Percentiles rank a stretch among this genome's conserved stretches.
phyloP scores from a whole-genome alignment of 208 protist species.

The Leishmania arabica region DNA sequence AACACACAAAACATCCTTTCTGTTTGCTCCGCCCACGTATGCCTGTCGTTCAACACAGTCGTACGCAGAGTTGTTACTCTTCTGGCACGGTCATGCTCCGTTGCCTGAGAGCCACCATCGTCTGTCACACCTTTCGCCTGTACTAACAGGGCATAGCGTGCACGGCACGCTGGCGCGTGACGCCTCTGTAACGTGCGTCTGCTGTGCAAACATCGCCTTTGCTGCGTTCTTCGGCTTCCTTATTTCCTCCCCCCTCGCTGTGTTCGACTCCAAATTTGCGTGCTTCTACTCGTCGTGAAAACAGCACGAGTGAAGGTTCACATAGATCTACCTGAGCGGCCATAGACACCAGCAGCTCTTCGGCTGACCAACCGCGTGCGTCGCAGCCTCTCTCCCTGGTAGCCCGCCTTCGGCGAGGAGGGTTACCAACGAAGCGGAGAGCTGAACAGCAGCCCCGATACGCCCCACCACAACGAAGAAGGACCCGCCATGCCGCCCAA shows the following conservation, averaged over 20 bases:
- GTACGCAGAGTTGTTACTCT: background rate
- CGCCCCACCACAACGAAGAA: background rate
- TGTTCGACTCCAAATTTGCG: background rate
- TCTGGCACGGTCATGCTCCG: background rate
- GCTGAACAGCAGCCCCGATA: background rate
- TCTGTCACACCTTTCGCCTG: background rate
- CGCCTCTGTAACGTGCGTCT: background rate
- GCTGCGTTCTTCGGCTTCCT: background rate
- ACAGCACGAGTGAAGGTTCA: background rate
- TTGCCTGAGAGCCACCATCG: background rate
- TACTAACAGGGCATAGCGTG: background rate
- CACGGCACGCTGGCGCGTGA: background rate
- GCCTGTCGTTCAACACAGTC: background rate
- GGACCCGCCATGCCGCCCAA: conserved; percentile 52
- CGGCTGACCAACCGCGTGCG: background rate
- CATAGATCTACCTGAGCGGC: conserved; percentile 19
- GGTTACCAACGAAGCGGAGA: background rate
- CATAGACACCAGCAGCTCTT: conserved; percentile 10
- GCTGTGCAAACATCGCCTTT: background rate
- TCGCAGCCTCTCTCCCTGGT: background rate
- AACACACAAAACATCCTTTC: background rate
- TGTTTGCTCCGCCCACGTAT: background rate
- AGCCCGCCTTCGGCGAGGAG: background rate
- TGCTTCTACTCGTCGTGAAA: background rate
- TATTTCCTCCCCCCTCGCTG: background rate